Evolutionary conservation across 805 yeast genomes (phyloP).

Genomic region (Candida maesae): DNA sequence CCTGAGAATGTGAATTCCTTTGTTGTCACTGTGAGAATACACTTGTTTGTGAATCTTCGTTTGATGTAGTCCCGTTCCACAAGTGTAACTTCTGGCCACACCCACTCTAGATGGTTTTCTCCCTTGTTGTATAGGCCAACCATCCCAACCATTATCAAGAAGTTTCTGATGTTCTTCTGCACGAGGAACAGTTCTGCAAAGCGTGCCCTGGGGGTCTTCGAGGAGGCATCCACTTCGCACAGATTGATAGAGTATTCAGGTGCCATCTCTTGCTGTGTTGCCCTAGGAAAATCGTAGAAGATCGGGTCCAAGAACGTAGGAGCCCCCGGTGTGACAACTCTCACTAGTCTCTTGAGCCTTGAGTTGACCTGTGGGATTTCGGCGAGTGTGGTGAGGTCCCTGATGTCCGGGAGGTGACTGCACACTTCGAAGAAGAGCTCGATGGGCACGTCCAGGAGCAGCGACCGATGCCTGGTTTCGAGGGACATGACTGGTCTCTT

Average conservation of each 20-base stretch:
- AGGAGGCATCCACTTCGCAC: conserved; percentile 6
- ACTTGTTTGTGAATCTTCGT: conserved; percentile 3
- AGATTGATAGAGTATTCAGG: conserved; percentile 11
- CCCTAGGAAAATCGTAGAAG: conserved; percentile 5
- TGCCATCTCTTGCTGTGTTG: background rate
- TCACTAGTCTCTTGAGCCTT: conserved; percentile 1
- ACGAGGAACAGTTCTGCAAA: conserved; percentile 4
- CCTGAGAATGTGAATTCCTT: conserved; percentile 3
- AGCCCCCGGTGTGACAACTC: conserved; percentile 1
- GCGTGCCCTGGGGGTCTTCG: conserved; percentile 1
- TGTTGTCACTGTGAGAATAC: conserved; percentile 2
- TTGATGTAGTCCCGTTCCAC: conserved; percentile 6
- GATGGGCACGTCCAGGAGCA: conserved; percentile 7
- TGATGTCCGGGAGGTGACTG: conserved; percentile 5
- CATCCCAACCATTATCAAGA: conserved; percentile 4
- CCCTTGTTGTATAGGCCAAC: background rate
- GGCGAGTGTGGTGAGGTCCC: conserved; percentile 5
- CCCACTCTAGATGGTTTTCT: conserved; percentile 5
- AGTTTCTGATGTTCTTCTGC: conserved; percentile 4
- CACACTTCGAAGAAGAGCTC: conserved; percentile 7
- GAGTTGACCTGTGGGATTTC: conserved; percentile 1
- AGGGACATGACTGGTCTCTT: background rate
- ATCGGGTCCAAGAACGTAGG: background rate
- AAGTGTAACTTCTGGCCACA: conserved; percentile 11
- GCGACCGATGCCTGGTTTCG: background rate